Evolutionary conservation across 306 rosid species (phyloP), one percentile per base, ranked within the genome.

Genomic region (Inga laurina): DNA sequence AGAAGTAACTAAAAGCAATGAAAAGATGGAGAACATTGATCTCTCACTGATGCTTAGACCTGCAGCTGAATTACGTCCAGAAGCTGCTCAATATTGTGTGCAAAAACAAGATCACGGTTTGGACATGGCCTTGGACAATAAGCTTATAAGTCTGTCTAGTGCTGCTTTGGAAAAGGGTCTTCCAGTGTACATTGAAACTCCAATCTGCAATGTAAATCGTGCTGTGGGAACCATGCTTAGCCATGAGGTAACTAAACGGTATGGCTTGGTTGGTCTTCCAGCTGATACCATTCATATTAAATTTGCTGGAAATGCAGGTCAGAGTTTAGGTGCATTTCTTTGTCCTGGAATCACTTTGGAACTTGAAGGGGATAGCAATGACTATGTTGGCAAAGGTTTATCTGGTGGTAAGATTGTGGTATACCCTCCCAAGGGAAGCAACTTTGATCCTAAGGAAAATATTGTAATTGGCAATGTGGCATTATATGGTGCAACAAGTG

Each of bases 191-290:
- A 89, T 97, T 84, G 99, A 97, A 86, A 84, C 87, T 12, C 91
- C 91, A 54, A 88, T 94, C 80, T 77, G 68, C 64, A 97, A 97
- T 75, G 89, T 88, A 43, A 97, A 97, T 82, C 99, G 99, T 75
- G 93, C 99, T 46, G 99, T 94, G 84, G 99, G 99, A 80, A 97
- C 99, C 44, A 97, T 94, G 98, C 99, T 97, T 82, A 97, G 99
- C 88, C 99, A 97, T 64, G 94, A 97, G 90, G 97, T 97, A 84
- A 97, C 98, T 73, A 97, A 97, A 46, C 90, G 87, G 74, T 94
- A 97, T 84, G 91, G 75, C 79, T 83, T 86, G 87, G 95, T 84
- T 76, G 99, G 98, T 81, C 99, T 97, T 88, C 99, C 99, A 14
- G 81, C 90, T 41, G 99, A 94, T 64, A 91, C 97, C 66, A 91